phyloP scores from a whole-genome alignment of 306 rosid species.

The Crataegus laevigata region DNA sequence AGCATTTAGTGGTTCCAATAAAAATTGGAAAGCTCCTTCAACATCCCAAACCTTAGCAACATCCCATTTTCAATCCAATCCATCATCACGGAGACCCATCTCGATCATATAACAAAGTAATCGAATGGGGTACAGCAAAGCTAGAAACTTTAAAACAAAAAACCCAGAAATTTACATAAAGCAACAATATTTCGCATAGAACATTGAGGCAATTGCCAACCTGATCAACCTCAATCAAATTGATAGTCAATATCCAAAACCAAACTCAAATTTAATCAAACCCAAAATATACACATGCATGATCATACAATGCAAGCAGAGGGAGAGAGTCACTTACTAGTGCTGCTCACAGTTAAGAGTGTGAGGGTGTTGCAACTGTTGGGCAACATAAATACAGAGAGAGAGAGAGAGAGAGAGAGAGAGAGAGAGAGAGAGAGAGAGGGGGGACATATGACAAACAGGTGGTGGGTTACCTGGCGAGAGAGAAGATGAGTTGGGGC shows the following conservation, averaged over 20 bases:
- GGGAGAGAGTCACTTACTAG: background rate
- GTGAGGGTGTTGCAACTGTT: background rate
- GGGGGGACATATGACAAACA: background rate
- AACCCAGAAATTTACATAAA: background rate
- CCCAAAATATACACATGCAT: background rate
- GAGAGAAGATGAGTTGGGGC: slow-evolving; percentile 14
- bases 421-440: background rate
- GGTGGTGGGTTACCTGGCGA: slow-evolving; percentile 41
- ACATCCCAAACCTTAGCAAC: background rate
- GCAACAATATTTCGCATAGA: background rate
- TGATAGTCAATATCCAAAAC: background rate
- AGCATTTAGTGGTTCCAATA: background rate
- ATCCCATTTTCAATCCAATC: background rate
- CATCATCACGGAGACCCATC: background rate
- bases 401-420: background rate
- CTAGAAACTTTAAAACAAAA: background rate
- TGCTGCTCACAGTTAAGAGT: background rate
- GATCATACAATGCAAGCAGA: background rate
- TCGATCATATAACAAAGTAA: background rate
- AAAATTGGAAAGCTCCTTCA: background rate
- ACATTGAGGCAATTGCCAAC: background rate
- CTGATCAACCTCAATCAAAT: background rate
- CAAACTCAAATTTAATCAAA: background rate
- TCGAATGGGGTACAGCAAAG: background rate
- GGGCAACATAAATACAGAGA: background rate